Evolutionary conservation across 148 eudicot genomes (phyloP).

Genomic region (Vaccinium vitisidaea): DNA sequence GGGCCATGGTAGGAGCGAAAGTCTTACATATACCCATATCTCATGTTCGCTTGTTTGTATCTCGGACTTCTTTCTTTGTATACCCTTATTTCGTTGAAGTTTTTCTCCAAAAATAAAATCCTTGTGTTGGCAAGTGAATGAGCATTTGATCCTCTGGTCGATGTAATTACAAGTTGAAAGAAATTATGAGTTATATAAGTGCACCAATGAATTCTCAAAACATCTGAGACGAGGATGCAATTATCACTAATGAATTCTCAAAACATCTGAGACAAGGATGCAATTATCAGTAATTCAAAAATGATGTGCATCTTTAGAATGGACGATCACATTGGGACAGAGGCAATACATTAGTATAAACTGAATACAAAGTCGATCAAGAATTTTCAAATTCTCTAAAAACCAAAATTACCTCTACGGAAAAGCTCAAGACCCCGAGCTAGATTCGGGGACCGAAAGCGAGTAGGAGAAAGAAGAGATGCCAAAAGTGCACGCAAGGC

Average conservation of each 20-base stretch:
- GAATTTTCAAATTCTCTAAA: neutral
- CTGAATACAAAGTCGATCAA: neutral
- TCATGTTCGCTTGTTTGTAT: neutral
- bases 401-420: slow-evolving; percentile 57
- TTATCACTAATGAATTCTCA: neutral
- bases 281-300: neutral
- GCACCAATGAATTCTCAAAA: neutral
- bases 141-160: neutral
- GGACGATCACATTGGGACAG: neutral
- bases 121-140: neutral
- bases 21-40: neutral
- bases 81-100: neutral
- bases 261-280: slow-evolving; percentile 1
- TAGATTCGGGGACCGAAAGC: slow-evolving; percentile 65
- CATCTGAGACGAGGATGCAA: neutral
- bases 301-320: neutral
- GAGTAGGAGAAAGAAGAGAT: slow-evolving; percentile 78
- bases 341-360: neutral
- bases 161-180: neutral
- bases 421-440: slow-evolving; percentile 71
- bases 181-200: neutral
- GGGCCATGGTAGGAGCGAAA: neutral
- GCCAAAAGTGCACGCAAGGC: slow-evolving; percentile 79
- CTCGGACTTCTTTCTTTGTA: neutral
- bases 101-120: neutral